Percentiles rank a stretch among this genome's conserved stretches.
phyloP scores from a whole-genome alignment of 2,329 filamentous ascomycete species.

The Madurella fahalii region DNA sequence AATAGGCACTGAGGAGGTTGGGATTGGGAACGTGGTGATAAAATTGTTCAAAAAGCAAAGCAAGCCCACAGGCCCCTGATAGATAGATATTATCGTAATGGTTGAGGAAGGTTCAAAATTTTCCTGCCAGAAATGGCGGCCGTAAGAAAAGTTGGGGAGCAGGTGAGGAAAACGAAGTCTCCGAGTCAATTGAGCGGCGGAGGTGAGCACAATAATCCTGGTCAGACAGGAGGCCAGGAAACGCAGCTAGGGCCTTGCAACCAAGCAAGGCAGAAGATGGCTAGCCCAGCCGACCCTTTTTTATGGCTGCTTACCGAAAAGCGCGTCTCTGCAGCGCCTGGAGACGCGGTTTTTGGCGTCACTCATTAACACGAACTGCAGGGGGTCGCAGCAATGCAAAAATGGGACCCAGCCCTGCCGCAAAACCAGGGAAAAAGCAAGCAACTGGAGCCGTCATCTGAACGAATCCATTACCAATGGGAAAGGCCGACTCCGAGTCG shows the following conservation, averaged over 20 bases:
- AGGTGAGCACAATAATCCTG: conserved; percentile 6
- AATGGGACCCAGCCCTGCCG: background rate
- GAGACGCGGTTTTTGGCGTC: conserved; percentile 27
- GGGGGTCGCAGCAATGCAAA: background rate
- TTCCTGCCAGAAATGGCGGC: background rate
- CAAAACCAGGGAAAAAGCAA: background rate
- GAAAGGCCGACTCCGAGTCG: background rate
- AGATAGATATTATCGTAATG: background rate
- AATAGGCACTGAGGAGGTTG: background rate
- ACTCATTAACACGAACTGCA: conserved; percentile 18
- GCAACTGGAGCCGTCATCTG: background rate
- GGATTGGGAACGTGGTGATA: background rate
- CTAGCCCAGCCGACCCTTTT: conserved; percentile 11
- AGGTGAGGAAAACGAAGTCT: background rate
- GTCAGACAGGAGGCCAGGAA: conserved; percentile 6
- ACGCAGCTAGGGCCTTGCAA: conserved; percentile 10
- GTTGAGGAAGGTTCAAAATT: background rate
- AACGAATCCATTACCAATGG: background rate
- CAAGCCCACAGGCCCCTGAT: background rate
- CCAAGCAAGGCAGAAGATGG: conserved; percentile 8
- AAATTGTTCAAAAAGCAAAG: conserved; percentile 2
- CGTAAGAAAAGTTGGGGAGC: background rate
- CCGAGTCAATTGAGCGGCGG: background rate
- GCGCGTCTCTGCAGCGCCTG: conserved; percentile 12
- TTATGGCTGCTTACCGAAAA: conserved; percentile 12